These are phyloP conservation scores for Amanita phalloides DNA, from an alignment of 768 basidiomycete genomes.

Conservation along the genomic window DNA sequence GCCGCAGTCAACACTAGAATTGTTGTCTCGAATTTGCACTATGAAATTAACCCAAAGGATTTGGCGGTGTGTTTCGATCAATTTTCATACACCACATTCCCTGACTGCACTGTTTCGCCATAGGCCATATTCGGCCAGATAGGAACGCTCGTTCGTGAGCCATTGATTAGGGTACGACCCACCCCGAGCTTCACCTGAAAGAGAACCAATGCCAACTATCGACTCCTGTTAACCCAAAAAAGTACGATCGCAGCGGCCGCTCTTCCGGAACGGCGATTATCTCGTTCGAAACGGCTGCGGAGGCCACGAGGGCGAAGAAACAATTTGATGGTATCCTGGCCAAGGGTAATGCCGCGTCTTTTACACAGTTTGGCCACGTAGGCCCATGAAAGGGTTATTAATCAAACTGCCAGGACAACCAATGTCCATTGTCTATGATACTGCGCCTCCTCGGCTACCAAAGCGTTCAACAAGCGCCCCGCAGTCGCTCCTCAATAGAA, in stretches of 20 bases:
- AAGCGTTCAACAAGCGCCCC: conserved; percentile 42
- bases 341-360: conserved; percentile 47
- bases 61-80: conserved; percentile 50
- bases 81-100: neutral
- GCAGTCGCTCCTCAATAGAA: conserved; percentile 59
- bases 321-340: conserved; percentile 81
- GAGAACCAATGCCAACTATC: conserved; percentile 32
- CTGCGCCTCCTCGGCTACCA: conserved; percentile 32
- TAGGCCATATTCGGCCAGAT: conserved; percentile 87
- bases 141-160: conserved; percentile 88
- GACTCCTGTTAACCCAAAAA: conserved; percentile 25
- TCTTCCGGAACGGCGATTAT: conserved; percentile 78
- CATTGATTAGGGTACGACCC: conserved; percentile 89
- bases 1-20: conserved; percentile 42
- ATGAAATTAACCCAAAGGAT: conserved; percentile 84
- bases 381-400: neutral
- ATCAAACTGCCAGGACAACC: conserved; percentile 51
- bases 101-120: neutral
- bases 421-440: conserved; percentile 60
- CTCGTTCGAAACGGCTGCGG: conserved; percentile 64
- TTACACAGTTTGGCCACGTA: neutral
- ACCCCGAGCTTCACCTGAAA: conserved; percentile 56
- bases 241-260: conserved; percentile 96
- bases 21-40: conserved; percentile 81
- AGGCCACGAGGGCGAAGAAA: conserved; percentile 77